phyloP scores from a whole-genome alignment of 2,329 filamentous ascomycete species.

The Aaosphaeria pasadenensis region DNA sequence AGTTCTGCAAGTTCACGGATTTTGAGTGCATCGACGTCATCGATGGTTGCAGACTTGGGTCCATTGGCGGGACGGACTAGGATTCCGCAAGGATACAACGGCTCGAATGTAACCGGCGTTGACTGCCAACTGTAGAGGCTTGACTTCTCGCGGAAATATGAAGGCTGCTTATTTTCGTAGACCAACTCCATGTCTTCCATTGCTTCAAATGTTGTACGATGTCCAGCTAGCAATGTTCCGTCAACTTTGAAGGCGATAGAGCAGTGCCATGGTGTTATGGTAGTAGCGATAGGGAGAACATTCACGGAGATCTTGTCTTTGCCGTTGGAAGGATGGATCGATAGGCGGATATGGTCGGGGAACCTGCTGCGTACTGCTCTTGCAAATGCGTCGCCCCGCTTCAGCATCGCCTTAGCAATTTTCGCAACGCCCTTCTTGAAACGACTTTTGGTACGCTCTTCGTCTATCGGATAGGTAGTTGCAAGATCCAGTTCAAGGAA shows the following conservation, averaged over 20 bases:
- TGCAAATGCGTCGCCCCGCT: slow-evolving; percentile 22
- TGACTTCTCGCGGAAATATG: slow-evolving; percentile 9
- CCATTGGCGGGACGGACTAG: slow-evolving; percentile 9
- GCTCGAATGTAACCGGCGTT: slow-evolving; percentile 14
- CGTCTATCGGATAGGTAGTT: too few species aligned
- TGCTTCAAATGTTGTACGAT: slow-evolving; percentile 1
- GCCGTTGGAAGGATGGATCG: slow-evolving; percentile 29
- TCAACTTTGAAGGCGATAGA: slow-evolving; percentile 4
- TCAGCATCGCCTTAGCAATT: slow-evolving; percentile 25
- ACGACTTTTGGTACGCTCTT: too few species aligned
- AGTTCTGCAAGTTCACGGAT: slow-evolving; percentile 47
- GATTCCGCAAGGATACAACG: slow-evolving; percentile 21
- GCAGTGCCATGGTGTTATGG: slow-evolving; percentile 8
- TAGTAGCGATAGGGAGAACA: slow-evolving; percentile 13
- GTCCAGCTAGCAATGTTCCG: slow-evolving; percentile 3
- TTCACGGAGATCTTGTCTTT: slow-evolving; percentile 27
- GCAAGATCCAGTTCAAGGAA: slow-evolving; percentile 8
- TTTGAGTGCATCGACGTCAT: slow-evolving; percentile 45
- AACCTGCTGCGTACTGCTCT: slow-evolving; percentile 12
- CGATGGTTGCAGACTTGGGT: slow-evolving; percentile 35
- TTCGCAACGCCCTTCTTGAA: too few species aligned
- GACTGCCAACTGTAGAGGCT: slow-evolving; percentile 12
- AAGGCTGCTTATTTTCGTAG: slow-evolving; percentile 5
- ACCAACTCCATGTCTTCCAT: slow-evolving; percentile 4
- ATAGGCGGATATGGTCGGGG: slow-evolving; percentile 21